Evolutionary conservation across 371 early-diverging fungal species (phyloP), one percentile per base, ranked within the genome.

Genomic region (Sporodiniella umbellata): DNA sequence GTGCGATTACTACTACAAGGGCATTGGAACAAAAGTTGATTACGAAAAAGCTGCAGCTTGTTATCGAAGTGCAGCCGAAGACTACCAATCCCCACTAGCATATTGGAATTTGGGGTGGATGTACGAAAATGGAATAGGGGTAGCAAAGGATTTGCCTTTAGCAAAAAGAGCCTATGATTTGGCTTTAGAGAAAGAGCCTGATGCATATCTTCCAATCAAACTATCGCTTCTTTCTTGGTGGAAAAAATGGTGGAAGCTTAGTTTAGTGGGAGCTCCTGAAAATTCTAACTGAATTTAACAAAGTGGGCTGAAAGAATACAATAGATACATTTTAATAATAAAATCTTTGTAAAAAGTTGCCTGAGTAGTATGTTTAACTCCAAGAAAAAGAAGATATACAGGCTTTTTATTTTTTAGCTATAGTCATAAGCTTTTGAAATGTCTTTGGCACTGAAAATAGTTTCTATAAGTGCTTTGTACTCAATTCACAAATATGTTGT

Each of bases 81-180:
- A 56, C n/a, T 88, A 93, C 24, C 54, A 59, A 8, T 89, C 85
- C 30, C 81, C 92, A 1, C 68, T 95, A 55, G 98, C 95, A 3
- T 92, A 94, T 88, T 99, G 91, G 89, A 97, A 94, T 54, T 69
- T 98, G 3, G 99, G 95, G 1, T 97, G 87, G 85, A 96, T 96
- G 95, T 84, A 96, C 60, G 98, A 99, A 62, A 82, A 87, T 54
- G 99, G 99, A n/a, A 48, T 94, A 10, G 78, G 99, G 5, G 90
- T 95, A 0, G 48, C 78, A 8, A 85, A 85, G 76, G 96, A 98
- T 65, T 93, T 84, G 55, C 88, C 93, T 59, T 70, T 96, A 37
- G 96, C 98, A 4, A 95, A 95, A 66, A 82, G 95, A 31, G 86
- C 83, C 61, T 98, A 96, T 59, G 97, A 96, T 68, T 64, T 57